Evolutionary conservation across 1,139 yeast species (phyloP).

Genomic region (Suhomyces panamericanus): DNA sequence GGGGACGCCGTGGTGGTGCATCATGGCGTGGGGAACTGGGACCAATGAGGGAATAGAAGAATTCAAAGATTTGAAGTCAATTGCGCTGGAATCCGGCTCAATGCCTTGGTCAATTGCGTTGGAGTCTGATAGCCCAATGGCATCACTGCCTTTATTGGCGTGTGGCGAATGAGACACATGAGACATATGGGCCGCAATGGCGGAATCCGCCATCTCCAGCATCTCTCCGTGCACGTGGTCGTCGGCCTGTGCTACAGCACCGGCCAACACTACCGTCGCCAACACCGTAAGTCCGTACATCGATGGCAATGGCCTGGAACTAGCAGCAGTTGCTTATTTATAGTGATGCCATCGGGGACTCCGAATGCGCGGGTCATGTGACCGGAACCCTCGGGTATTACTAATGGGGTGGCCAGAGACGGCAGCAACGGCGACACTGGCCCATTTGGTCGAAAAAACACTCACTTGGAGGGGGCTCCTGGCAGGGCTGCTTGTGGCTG

Average conservation of each 20-base stretch:
- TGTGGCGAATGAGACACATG: background rate
- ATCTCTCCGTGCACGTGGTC: background rate
- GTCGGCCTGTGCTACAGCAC: background rate
- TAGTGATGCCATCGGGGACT: conserved; percentile 3
- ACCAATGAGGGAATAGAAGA: conserved; percentile 3
- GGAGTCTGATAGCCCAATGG: background rate
- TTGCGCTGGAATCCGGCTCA: no score
- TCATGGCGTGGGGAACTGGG: conserved; percentile 53
- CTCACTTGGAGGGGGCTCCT: no score
- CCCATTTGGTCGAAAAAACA: background rate
- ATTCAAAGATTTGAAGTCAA: background rate
- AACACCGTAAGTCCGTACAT: conserved; percentile 1
- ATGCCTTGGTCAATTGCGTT: background rate
- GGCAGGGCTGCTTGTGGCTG: no score
- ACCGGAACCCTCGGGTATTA: conserved; percentile 19
- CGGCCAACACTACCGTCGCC: conserved; percentile 7
- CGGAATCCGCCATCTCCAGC: no score
- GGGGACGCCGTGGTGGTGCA: conserved; percentile 71
- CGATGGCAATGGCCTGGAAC: background rate
- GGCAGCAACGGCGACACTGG: background rate
- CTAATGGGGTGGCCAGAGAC: background rate
- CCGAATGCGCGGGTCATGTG: conserved; percentile 14
- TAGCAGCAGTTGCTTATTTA: conserved; percentile 6
- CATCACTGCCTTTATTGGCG: no score
- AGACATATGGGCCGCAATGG: background rate